Conservation (phyloP, 441 rosid genomes). For the Adansonia madagascariensis region DNA sequence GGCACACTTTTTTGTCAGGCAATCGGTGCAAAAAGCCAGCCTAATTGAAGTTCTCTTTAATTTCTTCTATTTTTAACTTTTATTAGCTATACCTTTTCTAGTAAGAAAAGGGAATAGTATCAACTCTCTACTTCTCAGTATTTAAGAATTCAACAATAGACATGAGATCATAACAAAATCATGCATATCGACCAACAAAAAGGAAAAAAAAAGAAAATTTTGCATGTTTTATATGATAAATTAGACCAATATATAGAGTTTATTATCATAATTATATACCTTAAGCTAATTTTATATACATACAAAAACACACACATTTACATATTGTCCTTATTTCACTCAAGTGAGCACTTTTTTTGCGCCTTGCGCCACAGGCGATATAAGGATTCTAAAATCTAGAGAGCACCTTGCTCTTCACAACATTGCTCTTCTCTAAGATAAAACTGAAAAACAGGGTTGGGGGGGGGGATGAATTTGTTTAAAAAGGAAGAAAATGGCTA, state of each 20-base stretch:
- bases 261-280: neutral
- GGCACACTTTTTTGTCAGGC: neutral
- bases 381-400: neutral
- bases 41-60: neutral
- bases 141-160: neutral
- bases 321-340: conserved; percentile 9
- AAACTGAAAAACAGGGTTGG: neutral
- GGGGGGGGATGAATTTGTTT: neutral
- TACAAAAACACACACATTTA: neutral
- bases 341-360: neutral
- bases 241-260: neutral
- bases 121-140: neutral
- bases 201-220: neutral
- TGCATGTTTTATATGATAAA: neutral
- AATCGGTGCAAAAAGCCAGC: neutral
- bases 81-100: neutral
- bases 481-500: neutral
- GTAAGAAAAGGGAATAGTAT: neutral
- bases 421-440: neutral
- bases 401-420: neutral
- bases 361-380: neutral
- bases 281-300: neutral
- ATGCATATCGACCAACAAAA: neutral
- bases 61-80: neutral
- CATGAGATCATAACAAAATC: neutral